A percentile compares a stretch with the other conserved stretches of the same genome.
Conservation (phyloP, 208 protist species). For the Leishmania turanica region DNA sequence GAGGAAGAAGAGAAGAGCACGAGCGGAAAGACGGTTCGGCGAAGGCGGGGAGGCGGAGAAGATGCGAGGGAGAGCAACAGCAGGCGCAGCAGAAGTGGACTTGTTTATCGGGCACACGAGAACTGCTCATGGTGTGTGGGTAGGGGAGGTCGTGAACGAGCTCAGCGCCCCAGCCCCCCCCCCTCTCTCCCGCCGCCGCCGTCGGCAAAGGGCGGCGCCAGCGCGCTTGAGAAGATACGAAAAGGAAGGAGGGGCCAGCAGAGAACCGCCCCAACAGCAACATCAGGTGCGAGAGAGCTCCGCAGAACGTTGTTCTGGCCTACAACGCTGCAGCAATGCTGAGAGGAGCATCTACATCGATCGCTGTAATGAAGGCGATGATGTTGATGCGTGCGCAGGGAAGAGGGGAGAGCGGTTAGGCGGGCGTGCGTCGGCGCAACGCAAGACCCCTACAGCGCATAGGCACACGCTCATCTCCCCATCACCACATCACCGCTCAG, state of each 20-base stretch:
- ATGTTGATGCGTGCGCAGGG: not conserved
- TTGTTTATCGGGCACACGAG: not conserved
- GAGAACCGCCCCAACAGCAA: not conserved
- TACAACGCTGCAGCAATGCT: not conserved
- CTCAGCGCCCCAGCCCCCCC: not conserved
- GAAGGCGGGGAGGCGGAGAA: not conserved
- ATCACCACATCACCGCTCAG: not conserved
- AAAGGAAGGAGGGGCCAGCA: not conserved
- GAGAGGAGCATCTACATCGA: not conserved
- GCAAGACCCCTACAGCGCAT: not conserved
- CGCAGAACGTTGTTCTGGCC: not conserved
- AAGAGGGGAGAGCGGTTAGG: not conserved
- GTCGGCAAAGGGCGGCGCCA: not conserved
- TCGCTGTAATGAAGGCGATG: not conserved
- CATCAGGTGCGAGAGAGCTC: not conserved
- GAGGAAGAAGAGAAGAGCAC: not conserved
- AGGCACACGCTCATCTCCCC: not conserved
- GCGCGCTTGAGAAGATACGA: not conserved
- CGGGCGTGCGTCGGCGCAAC: not conserved
- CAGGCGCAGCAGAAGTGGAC: not conserved
- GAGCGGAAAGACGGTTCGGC: not conserved
- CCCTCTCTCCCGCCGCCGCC: not conserved
- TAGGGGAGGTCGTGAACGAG: not conserved
- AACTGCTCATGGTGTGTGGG: not conserved
- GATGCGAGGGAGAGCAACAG: not conserved